Evolutionary conservation across 1,139 yeast species (phyloP).

Genomic region (Lodderomyces theae): DNA sequence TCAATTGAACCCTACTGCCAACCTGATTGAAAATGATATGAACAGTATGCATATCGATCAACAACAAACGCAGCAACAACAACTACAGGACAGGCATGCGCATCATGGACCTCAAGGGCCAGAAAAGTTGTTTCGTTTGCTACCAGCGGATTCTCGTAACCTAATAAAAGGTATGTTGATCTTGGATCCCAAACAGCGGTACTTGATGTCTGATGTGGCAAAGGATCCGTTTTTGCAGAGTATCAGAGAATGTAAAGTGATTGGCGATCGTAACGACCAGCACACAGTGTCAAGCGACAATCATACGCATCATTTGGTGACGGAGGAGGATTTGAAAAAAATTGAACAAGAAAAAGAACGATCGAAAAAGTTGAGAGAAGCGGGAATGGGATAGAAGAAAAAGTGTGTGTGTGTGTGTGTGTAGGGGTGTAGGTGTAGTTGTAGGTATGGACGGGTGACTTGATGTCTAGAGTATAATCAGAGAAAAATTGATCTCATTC

Average conservation of each 20-base stretch:
- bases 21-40: slow-evolving; percentile 7
- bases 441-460: too few species aligned
- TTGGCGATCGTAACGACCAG: slow-evolving; percentile 11
- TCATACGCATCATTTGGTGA: slow-evolving; percentile 56
- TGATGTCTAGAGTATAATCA: too few species aligned
- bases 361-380: slow-evolving; percentile 20
- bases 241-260: slow-evolving; percentile 29
- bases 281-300: slow-evolving; percentile 15
- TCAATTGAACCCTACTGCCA: slow-evolving; percentile 7
- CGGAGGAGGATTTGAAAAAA: slow-evolving; percentile 52
- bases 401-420: background rate
- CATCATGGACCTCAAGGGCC: slow-evolving; percentile 24
- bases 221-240: slow-evolving; percentile 26
- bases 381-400: slow-evolving; percentile 12
- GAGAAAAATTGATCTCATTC: too few species aligned
- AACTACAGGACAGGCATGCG: slow-evolving; percentile 7
- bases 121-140: slow-evolving; percentile 32
- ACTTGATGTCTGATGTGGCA: slow-evolving; percentile 30
- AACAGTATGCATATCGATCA: slow-evolving; percentile 6
- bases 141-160: slow-evolving; percentile 35
- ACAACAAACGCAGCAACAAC: slow-evolving; percentile 2
- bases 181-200: slow-evolving; percentile 27
- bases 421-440: too few species aligned
- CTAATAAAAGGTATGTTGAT: slow-evolving; percentile 36
- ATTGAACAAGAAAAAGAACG: slow-evolving; percentile 39